Evolutionary conservation across 441 rosid genomes (phyloP).

Genomic region (Pelargonium fulgidum): DNA sequence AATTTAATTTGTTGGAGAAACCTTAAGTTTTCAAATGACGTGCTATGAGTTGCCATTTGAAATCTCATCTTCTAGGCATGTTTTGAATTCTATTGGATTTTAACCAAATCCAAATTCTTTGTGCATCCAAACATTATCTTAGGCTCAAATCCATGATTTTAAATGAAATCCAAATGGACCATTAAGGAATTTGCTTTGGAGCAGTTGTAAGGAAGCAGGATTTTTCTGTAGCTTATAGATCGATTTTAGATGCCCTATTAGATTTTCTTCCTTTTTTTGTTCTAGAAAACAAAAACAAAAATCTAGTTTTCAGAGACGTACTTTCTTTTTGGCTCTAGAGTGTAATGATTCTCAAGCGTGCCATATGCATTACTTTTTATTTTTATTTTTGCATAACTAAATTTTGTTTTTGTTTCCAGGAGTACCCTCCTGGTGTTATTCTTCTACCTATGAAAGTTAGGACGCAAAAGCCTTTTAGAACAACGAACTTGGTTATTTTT

Average conservation of each 20-base stretch:
- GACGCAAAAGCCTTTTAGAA: constrained; percentile 59
- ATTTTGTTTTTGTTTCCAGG: constrained; percentile 43
- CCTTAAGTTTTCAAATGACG: too few relatives aligned
- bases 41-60: too few relatives aligned
- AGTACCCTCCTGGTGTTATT: constrained; percentile 79
- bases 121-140: too few relatives aligned
- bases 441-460: constrained; percentile 72
- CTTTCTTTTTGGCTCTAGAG: neutral
- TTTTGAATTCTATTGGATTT: too few relatives aligned
- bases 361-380: neutral
- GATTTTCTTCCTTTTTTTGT: neutral
- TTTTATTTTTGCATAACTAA: constrained; percentile 14
- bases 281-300: neutral
- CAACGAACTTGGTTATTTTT: constrained; percentile 73
- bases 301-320: neutral
- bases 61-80: too few relatives aligned
- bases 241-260: neutral
- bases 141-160: too few relatives aligned
- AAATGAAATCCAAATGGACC: too few relatives aligned
- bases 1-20: too few relatives aligned
- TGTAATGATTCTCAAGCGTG: neutral
- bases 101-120: too few relatives aligned
- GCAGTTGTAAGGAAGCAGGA: too few relatives aligned
- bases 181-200: too few relatives aligned
- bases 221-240: neutral